Percentiles rank a stretch among this genome's conserved stretches.
Evolutionary conservation across 805 yeast genomes (phyloP).

Genomic region (Clavispora santaluciae): DNA sequence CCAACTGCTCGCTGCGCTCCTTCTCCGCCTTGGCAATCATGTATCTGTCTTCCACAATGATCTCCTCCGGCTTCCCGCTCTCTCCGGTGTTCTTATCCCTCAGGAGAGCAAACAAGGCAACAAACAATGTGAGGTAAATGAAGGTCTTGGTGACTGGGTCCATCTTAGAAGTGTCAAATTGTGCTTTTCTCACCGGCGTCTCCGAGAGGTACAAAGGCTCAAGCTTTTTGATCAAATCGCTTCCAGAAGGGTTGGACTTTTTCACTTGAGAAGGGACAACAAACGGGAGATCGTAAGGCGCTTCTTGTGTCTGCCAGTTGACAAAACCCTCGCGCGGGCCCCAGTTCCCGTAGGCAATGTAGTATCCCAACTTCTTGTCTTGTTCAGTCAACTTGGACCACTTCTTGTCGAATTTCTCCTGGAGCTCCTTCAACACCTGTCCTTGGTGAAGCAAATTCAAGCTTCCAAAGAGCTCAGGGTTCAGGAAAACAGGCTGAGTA

Average conservation of each 20-base stretch:
- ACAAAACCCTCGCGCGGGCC: conserved; percentile 61
- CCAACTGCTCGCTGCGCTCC: conserved; percentile 15
- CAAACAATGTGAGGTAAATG: conserved; percentile 43
- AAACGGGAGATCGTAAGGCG: conserved; percentile 63
- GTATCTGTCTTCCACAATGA: conserved; percentile 28
- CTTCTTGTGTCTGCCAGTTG: conserved; percentile 36
- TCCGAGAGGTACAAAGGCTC: conserved; percentile 39
- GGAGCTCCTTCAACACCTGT: conserved; percentile 50
- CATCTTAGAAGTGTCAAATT: conserved; percentile 45
- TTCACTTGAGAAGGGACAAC: conserved; percentile 32
- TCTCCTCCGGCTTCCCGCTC: conserved; percentile 36
- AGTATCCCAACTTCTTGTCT: conserved; percentile 54
- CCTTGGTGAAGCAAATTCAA: conserved; percentile 50
- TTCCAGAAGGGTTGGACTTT: conserved; percentile 20
- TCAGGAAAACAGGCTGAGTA: conserved; percentile 35
- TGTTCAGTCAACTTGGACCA: conserved; percentile 51
- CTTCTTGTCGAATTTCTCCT: conserved; percentile 43
- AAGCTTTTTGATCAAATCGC: conserved; percentile 25
- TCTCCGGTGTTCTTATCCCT: conserved; percentile 52
- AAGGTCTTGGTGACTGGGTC: conserved; percentile 56
- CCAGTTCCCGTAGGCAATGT: conserved; percentile 64
- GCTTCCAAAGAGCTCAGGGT: conserved; percentile 30
- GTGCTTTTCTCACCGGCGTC: conserved; percentile 40
- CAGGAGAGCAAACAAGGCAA: conserved; percentile 48
- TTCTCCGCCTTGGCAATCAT: conserved; percentile 12